Base-by-base conservation (phyloP, 2,329 filamentous ascomycete species). In the Lecanosticta acicola region DNA sequence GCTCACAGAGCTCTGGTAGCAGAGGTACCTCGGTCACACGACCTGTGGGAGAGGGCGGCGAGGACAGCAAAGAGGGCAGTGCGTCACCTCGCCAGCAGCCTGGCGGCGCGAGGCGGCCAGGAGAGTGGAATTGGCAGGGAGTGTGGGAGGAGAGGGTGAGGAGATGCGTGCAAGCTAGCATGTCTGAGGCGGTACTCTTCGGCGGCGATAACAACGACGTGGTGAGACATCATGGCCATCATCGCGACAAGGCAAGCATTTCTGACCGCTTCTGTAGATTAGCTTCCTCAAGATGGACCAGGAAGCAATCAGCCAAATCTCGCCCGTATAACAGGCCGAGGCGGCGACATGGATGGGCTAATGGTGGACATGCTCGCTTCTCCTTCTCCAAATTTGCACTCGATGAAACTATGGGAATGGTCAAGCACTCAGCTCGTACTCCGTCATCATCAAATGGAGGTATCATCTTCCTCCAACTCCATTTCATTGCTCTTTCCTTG, bases 81-180 rank as follows among this genome's bases (percentile, higher is more conserved):
- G 32, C 43, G 2, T 57, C 58, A 16, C 53, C 56, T 41, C 62
- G 56, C 51, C 63, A 58, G 57, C 65, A 55, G 49, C 63, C 64
- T 11, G 64, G 65, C n/a, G 64, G 62, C 63, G 78, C 68, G 49
- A 71, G 82, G 49, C 74, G 77, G 40, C 88, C 88, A 0, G 86
- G 85, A 4, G 85, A 94, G 59, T 97, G 91, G 91, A 94, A 94
- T 62, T 97, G 91, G 91, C 88, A 95, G 60, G 90, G 91, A 0
- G 91, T 97, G 0, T 98, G 91, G 91, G 87, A 94, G 63, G 84
- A 90, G 54, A 78, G 91, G 44, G 90, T 95, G 1, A 83, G 80
- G 66, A 86, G 84, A 65, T 85, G 85, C 14, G 79, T 96, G 35
- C 78, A 83, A 41, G 76, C 78, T 8, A 94, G 88, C 60, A 69